phyloP scores from a whole-genome alignment of 1,284 basidiomycete species.

The Pascua sp. region DNA sequence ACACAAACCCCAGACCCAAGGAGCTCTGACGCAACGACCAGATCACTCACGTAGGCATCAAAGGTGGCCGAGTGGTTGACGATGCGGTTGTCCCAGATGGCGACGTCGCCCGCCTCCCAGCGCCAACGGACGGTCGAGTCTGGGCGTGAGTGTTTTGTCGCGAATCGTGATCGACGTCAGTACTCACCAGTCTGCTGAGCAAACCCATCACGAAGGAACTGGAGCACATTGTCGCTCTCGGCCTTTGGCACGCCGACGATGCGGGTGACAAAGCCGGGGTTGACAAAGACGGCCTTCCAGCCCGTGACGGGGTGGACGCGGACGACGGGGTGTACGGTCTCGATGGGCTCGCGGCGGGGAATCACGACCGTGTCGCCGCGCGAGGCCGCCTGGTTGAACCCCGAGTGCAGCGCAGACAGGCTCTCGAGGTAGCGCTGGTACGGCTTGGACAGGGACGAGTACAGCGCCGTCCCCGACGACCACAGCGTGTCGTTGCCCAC shows the following conservation, averaged over 20 bases:
- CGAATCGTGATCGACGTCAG: too few relatives aligned
- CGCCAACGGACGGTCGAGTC: constrained; percentile 38
- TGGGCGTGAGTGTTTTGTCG: too few relatives aligned
- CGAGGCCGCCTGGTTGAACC: constrained; percentile 60
- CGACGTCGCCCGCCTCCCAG: constrained; percentile 46
- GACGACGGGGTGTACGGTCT: constrained; percentile 56
- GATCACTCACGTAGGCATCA: constrained; percentile 1
- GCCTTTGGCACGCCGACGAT: constrained; percentile 73
- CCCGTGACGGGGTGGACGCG: constrained; percentile 49
- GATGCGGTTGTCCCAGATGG: constrained; percentile 46
- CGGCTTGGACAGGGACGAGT: constrained; percentile 63
- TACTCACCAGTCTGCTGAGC: constrained; percentile 45
- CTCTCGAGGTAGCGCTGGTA: constrained; percentile 66
- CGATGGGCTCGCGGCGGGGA: constrained; percentile 65
- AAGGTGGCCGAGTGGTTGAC: constrained; percentile 6
- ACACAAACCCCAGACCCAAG: too few relatives aligned
- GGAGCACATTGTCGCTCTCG: constrained; percentile 68
- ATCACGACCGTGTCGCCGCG: constrained; percentile 60
- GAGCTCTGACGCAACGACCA: too few relatives aligned
- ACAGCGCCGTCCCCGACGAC: constrained; percentile 59
- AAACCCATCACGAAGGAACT: constrained; percentile 68
- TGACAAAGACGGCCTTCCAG: constrained; percentile 49
- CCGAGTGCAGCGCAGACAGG: constrained; percentile 66
- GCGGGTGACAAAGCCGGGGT: constrained; percentile 55
- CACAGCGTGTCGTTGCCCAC: constrained; percentile 72